A percentile compares a stretch with the other conserved stretches of the same genome.
Evolutionary conservation across 2,329 filamentous ascomycete species (phyloP).

Genomic region (Periconia sp.): DNA sequence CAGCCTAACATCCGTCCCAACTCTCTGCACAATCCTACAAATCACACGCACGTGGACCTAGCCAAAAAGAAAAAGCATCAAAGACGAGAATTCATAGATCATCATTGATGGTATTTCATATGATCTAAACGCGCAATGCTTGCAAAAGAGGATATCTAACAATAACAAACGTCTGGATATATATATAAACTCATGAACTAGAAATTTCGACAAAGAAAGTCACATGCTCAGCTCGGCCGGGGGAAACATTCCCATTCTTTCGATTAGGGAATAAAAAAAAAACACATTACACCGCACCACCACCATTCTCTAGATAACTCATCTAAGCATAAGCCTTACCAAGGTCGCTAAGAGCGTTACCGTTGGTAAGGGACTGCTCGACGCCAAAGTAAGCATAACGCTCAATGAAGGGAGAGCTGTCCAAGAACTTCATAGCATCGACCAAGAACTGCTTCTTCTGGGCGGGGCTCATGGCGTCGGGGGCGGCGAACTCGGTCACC

Average conservation of each 20-base stretch:
- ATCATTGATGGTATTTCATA: background rate
- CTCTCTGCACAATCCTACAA: no score
- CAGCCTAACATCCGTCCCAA: no score
- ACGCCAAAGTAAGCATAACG: conserved; percentile 37
- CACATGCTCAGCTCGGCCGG: background rate
- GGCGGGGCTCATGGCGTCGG: conserved; percentile 15
- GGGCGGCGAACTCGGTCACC: conserved; percentile 41
- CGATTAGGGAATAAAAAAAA: no score
- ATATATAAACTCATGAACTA: background rate
- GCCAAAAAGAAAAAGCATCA: background rate
- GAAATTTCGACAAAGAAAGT: background rate
- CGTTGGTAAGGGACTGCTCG: conserved; percentile 21
- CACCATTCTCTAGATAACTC: background rate
- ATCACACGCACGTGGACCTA: background rate
- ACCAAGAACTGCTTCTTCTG: conserved; percentile 27
- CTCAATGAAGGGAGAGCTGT: conserved; percentile 32
- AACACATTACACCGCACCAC: background rate
- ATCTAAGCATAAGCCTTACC: conserved; percentile 18
- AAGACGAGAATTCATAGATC: background rate
- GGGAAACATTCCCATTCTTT: no score
- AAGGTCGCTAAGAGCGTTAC: conserved; percentile 20
- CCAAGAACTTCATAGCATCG: conserved; percentile 39
- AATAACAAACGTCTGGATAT: background rate
- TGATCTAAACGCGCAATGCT: background rate
- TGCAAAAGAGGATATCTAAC: background rate